These are phyloP conservation scores for Peronospora destructor DNA, from an alignment of 352 stramenopile species.

Conservation along the genomic window DNA sequence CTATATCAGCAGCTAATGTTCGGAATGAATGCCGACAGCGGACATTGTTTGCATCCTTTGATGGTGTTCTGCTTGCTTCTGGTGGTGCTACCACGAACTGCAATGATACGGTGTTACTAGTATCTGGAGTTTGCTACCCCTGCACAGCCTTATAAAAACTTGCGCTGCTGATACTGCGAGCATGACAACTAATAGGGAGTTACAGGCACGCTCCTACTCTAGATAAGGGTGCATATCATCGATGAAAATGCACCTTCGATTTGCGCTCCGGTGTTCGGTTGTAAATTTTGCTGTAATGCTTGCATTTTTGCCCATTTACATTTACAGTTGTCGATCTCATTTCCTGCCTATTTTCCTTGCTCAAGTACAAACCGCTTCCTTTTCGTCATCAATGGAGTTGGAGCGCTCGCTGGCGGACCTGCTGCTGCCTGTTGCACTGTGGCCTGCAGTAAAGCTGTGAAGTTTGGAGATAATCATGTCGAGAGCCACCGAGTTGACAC, in stretches of 20 bases:
- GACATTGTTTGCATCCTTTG: constrained; percentile 20
- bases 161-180: not conserved
- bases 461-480: constrained; percentile 91
- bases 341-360: constrained; percentile 16
- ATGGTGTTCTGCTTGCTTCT: constrained; percentile 2
- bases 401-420: constrained; percentile 39
- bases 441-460: constrained; percentile 58
- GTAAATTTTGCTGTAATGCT: not conserved
- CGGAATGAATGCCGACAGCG: constrained; percentile 14
- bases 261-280: not conserved
- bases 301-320: constrained; percentile 11
- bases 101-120: not conserved
- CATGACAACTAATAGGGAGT: not conserved
- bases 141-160: not conserved
- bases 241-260: not conserved
- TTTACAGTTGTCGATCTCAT: constrained; percentile 21
- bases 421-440: constrained; percentile 35
- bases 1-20: constrained; percentile 16
- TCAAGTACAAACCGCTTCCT: constrained; percentile 17
- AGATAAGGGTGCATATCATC: not conserved
- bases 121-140: not conserved
- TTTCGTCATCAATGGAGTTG: constrained; percentile 41
- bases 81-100: not conserved
- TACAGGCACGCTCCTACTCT: not conserved
- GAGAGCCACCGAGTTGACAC: constrained; percentile 89